Evolutionary conservation across 1,284 basidiomycete species (phyloP).

Genomic region (Testicularia cyperi): DNA sequence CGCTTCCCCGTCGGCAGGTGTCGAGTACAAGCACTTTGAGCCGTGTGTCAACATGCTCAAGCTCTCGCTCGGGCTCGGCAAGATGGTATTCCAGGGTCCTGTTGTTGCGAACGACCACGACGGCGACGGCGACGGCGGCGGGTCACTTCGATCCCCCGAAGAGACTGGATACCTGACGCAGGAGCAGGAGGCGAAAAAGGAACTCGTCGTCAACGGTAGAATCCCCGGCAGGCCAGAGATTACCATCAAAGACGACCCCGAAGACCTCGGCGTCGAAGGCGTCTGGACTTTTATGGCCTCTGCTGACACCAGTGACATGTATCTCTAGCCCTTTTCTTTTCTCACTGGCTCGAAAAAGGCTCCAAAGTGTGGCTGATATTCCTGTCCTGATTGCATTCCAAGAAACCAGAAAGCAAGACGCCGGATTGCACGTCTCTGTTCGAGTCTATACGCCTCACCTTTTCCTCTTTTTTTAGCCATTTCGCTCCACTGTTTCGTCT

Average conservation of each 20-base stretch:
- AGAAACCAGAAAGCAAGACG: no score
- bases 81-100: conserved; percentile 52
- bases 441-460: no score
- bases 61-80: conserved; percentile 49
- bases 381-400: no score
- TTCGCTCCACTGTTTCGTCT: no score
- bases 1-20: no score
- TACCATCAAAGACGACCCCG: conserved; percentile 45
- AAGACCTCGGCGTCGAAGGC: conserved; percentile 51
- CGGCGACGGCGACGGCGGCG: not conserved
- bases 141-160: conserved; percentile 5
- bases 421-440: no score
- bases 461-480: no score
- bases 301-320: conserved; percentile 47
- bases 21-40: no score
- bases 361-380: no score
- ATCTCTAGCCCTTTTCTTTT: conserved; percentile 17
- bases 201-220: conserved; percentile 16
- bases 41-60: conserved; percentile 55
- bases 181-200: conserved; percentile 2
- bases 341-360: no score
- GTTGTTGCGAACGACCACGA: conserved; percentile 6
- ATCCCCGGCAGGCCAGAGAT: conserved; percentile 36
- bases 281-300: conserved; percentile 57
- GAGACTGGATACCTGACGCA: no score